Conservation (phyloP, 495 filamentous ascomycete species). For the Penicillium silybi region DNA sequence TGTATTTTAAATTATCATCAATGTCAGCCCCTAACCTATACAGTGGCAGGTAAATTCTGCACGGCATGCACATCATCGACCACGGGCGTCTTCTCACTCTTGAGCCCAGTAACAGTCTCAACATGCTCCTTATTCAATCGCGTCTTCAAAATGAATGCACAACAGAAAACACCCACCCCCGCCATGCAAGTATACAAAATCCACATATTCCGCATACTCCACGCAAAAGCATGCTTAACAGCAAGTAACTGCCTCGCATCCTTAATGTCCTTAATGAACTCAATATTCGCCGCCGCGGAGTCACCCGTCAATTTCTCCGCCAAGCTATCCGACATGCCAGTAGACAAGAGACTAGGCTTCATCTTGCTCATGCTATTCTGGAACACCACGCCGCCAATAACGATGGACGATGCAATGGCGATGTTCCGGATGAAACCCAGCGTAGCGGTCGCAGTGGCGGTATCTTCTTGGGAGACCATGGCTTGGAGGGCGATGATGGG, state of each 20-base stretch:
- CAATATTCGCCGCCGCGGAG: constrained; percentile 51
- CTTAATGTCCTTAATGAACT: constrained; percentile 38
- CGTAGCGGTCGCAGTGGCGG: constrained; percentile 72
- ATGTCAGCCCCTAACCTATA: background rate
- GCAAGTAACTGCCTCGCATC: constrained; percentile 42
- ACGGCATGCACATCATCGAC: background rate
- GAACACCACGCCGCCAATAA: constrained; percentile 79
- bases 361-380: constrained; percentile 54
- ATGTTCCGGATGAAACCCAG: constrained; percentile 73
- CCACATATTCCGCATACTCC: constrained; percentile 60
- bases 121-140: constrained; percentile 55
- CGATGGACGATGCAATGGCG: constrained; percentile 65
- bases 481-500: constrained; percentile 78
- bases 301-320: constrained; percentile 41
- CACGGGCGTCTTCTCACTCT: constrained; percentile 17
- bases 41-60: background rate
- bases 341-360: constrained; percentile 32
- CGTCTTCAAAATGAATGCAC: constrained; percentile 49
- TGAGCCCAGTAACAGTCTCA: constrained; percentile 53
- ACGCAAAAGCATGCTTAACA: constrained; percentile 53
- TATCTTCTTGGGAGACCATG: constrained; percentile 63
- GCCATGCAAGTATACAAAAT: constrained; percentile 55
- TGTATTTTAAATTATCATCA: background rate
- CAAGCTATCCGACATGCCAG: constrained; percentile 41
- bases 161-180: constrained; percentile 46